These are phyloP conservation scores for Herpotrichia juniperi DNA, from an alignment of 2,329 filamentous ascomycete species.

Conservation along the genomic window DNA sequence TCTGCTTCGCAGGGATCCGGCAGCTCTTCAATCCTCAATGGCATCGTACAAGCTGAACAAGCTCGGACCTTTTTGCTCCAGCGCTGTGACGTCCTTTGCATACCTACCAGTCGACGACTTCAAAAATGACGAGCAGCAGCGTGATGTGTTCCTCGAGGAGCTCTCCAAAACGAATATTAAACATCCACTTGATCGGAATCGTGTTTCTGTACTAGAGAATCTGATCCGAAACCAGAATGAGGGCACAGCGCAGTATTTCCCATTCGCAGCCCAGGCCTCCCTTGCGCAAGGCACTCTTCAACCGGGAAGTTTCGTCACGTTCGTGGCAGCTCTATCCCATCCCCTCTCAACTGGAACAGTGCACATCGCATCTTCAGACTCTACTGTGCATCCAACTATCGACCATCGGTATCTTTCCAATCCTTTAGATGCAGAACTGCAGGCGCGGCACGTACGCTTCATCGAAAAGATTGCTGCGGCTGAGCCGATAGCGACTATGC, in stretches of 20 bases:
- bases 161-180: too few relatives aligned
- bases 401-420: slow-evolving; percentile 52
- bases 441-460: slow-evolving; percentile 40
- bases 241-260: too few relatives aligned
- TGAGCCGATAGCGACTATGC: slow-evolving; percentile 34
- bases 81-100: too few relatives aligned
- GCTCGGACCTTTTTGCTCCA: slow-evolving; percentile 32
- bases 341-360: slow-evolving; percentile 42
- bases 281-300: too few relatives aligned
- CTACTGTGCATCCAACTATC: slow-evolving; percentile 40
- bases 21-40: slow-evolving; percentile 31
- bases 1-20: slow-evolving; percentile 24
- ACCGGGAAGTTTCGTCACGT: slow-evolving; percentile 19
- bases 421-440: slow-evolving; percentile 49
- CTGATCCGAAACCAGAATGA: too few relatives aligned
- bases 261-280: too few relatives aligned
- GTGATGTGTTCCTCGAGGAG: too few relatives aligned
- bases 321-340: slow-evolving; percentile 23
- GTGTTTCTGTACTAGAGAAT: too few relatives aligned
- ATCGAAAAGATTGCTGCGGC: slow-evolving; percentile 41
- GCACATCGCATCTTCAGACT: slow-evolving; percentile 40
- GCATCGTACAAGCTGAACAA: slow-evolving; percentile 33
- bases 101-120: neutral
- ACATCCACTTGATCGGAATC: too few relatives aligned
- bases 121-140: neutral